phyloP scores from a whole-genome alignment of 176 grass and related monocot species.

The Ampelocalamus luodianensis region DNA sequence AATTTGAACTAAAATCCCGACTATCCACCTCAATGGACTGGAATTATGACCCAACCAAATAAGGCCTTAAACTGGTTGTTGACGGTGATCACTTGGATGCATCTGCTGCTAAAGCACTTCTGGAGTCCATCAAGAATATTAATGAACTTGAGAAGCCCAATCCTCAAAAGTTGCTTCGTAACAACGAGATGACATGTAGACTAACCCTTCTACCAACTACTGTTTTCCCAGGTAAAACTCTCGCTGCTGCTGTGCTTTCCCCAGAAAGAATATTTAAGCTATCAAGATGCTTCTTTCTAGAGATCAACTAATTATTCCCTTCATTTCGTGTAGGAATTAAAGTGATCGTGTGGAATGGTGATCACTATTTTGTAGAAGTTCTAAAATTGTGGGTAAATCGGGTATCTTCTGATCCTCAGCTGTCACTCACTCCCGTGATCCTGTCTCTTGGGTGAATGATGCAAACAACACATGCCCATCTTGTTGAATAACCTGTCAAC shows the following conservation, averaged over 20 bases:
- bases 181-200: conserved; percentile 32
- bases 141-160: conserved; percentile 38
- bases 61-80: conserved; percentile 1
- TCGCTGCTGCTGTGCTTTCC: neutral
- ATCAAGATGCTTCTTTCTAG: neutral
- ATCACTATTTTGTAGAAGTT: conserved; percentile 62
- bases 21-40: too few relatives aligned
- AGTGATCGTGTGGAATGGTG: conserved; percentile 50
- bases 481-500: conserved; percentile 26
- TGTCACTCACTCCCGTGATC: conserved; percentile 27
- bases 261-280: conserved; percentile 2
- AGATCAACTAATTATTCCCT: conserved; percentile 21
- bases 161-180: conserved; percentile 11
- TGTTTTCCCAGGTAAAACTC: conserved; percentile 54
- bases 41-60: too few relatives aligned
- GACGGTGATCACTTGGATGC: conserved; percentile 11
- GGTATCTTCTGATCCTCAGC: conserved; percentile 48
- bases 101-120: conserved; percentile 51
- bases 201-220: conserved; percentile 46
- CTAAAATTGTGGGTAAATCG: conserved; percentile 69
- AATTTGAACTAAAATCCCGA: too few relatives aligned
- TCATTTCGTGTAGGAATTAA: conserved; percentile 49
- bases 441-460: neutral
- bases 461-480: neutral
- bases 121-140: conserved; percentile 53